Evolutionary conservation across 2,329 filamentous ascomycete species (phyloP), one percentile per base, ranked within the genome.

Genomic region (Trichoderma breve): DNA sequence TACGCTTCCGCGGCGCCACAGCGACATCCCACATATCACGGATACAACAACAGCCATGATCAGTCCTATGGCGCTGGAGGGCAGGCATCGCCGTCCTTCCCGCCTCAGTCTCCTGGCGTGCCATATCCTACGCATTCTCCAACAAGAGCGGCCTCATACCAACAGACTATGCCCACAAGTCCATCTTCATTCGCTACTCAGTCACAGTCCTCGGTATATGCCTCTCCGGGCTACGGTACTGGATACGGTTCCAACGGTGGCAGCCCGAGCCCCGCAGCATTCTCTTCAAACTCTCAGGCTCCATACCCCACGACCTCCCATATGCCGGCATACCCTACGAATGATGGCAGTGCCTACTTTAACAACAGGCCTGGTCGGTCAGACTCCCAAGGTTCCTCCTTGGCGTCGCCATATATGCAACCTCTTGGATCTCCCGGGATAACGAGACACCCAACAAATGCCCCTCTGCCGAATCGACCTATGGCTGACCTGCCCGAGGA

Each of bases 361-460:
- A 84, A 78, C 75, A 81, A 78, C 75, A 81, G 85, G 24, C 77
- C 80, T 1, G 83, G 83, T 12, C 83, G 86, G 34, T 86, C 87
- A 8, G 84, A 84, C 73, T 88, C 88, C 3, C 84, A 85, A 39
- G 78, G 82, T 0, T 88, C 87, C 2, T 83, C 84, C 6, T 72
- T 83, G 36, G 81, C 83, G 7, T 86, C 86, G 1, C 83, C 86
- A 4, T 82, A 82, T 2, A 74, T 77, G 18, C 82, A 81, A 58
- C 75, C 82, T 30, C 83, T 85, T 61, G 77, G 82, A 28, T 83
- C 84, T 6, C 80, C 84, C 2, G 83, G 85, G n/a, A 78, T 89
- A 12, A 83, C 85, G 72, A 84, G 88, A 66, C 87, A 90, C 72
- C 88, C 89, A 1, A 90, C 89, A 18, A 86, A 90, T 78, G 85